Base-by-base conservation (phyloP, 176 grass and related monocot species). In the Eragrostis nindensis region DNA sequence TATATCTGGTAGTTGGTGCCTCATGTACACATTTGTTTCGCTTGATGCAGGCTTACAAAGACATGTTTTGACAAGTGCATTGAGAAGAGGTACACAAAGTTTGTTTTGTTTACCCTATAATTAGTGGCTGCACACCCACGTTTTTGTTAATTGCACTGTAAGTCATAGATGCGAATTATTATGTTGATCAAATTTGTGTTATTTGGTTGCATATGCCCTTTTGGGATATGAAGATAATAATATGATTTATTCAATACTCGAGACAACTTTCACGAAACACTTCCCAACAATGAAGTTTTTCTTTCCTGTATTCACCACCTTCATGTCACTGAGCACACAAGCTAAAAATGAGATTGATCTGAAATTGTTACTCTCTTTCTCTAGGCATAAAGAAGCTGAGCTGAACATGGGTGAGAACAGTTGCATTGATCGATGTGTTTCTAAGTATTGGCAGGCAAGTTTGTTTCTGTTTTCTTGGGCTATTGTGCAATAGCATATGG, bases 331-430 rank as follows among this genome's bases (percentile, higher is more conserved):
- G 32, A 43, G 38, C 27, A 9, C 16, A 36, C 36, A 21, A 60
- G 47, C 2, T 60, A 18, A 61, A 57, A 22, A 61, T 59, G 36
- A 17, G 52, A 3, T 61, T 69, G 25, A 76, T 11, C 76, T n/a
- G n/a, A n/a, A n/a, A n/a, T n/a, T n/a, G 10, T 56, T 40, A 14
- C 38, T 44, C 16, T 10, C 13, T 17, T 13, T 86, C 43, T 65
- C 26, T 72, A 94, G 92, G 83, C 80, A 94, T 42, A 94, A 91
- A 73, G 92, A 94, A 76, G 83, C 84, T 63, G 92, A 94, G 79
- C 78, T 94, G 29, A 91, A 94, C 40, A 91, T 94, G 86, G 92
- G 86, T 71, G 92, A 94, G 77, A 94, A 89, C 39, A 94, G 92
- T 78, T 94, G 92, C 80, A 91, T 94, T 54, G 92, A 94, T 56